Percentiles rank a stretch among this genome's conserved stretches.
phyloP scores from a whole-genome alignment of 176 grass and related monocot genomes.

The Olyra latifolia region DNA sequence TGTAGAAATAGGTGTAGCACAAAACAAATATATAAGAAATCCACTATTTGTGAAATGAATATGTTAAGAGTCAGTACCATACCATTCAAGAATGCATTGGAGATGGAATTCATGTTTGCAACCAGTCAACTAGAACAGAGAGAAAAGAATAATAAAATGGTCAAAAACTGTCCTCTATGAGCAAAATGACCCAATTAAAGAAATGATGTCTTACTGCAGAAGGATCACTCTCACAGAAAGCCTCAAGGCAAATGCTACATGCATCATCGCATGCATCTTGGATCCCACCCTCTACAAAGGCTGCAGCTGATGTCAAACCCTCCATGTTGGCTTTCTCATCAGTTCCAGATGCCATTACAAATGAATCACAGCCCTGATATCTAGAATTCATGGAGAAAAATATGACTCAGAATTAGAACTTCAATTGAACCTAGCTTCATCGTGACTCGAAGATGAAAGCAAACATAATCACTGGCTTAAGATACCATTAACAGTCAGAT shows the following conservation, averaged over 20 bases:
- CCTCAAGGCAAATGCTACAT: constrained; percentile 92
- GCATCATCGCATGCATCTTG: constrained; percentile 96
- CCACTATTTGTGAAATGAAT: not conserved
- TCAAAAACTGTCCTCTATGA: not conserved
- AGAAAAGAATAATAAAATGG: constrained; percentile 37
- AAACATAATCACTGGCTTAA: not conserved
- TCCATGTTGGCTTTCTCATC: constrained; percentile 72
- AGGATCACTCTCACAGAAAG: constrained; percentile 80
- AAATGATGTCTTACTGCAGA: constrained; percentile 56
- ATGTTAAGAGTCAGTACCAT: constrained; percentile 18
- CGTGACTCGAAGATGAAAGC: constrained; percentile 6
- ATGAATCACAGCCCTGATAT: constrained; percentile 4
- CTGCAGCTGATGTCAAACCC: constrained; percentile 62
- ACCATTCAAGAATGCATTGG: constrained; percentile 99
- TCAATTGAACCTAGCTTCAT: not conserved
- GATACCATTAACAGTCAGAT: not conserved
- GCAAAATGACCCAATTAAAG: constrained; percentile 8
- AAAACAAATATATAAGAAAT: constrained; percentile 12
- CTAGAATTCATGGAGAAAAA: not conserved
- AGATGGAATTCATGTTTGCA: constrained; percentile 99
- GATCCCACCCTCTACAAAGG: constrained; percentile 92
- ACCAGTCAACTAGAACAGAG: constrained; percentile 67
- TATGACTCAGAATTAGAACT: constrained; percentile 4
- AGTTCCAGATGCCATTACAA: constrained; percentile 52
- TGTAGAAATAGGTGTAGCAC: not conserved